Evolutionary conservation across 768 basidiomycete species (phyloP), one percentile per base, ranked within the genome.

Genomic region (Macrolepiota dolichaula): DNA sequence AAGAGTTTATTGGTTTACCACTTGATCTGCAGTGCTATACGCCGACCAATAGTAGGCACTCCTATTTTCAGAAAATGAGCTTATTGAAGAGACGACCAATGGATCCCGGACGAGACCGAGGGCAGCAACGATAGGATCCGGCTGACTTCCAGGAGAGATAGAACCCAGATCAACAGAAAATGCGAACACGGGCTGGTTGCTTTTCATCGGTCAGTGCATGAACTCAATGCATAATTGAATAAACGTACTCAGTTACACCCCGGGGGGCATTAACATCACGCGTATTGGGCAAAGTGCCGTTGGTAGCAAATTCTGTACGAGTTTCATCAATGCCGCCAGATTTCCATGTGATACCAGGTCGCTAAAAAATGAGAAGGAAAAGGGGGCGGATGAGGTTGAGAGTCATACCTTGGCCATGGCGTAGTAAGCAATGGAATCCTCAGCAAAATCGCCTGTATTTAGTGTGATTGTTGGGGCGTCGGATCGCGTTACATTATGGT

Each of bases 401-500:
- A 4, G 51, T 49, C 71, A 17, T 59, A 78, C 77, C 42, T 67
- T 72, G 2, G 66, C 65, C 0, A 76, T 77, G 1, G 82, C 80
- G 63, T 82, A 81, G 65, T 77, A 81, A 0, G 74, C 79, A 12
- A 74, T 70, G 5, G 78, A 77, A 70, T 85, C 84, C 67, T 82
- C 75, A 19, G 82, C 80, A 57, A 77, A 77, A 63, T 82, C 81
- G 5, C 65, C 61, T 57, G 75, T 69, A 60, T 85, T 85, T 1
- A 70, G 62, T 65, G 76, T 75, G 10, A 69, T 49, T 22, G 65
- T 51, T 25, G 75, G 76, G 1, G 65, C 61, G 29, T 70, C 65
- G n/a, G n/a, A n/a, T 5, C 81, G 72, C 59, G 74, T 74, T 1
- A 79, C 74, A 60, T 79, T 73, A 56, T 84, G 83, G 22, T 74